These are phyloP conservation scores for Flaveria ramosissima DNA, from an alignment of 129 eudicot species.

Conservation along the genomic window DNA sequence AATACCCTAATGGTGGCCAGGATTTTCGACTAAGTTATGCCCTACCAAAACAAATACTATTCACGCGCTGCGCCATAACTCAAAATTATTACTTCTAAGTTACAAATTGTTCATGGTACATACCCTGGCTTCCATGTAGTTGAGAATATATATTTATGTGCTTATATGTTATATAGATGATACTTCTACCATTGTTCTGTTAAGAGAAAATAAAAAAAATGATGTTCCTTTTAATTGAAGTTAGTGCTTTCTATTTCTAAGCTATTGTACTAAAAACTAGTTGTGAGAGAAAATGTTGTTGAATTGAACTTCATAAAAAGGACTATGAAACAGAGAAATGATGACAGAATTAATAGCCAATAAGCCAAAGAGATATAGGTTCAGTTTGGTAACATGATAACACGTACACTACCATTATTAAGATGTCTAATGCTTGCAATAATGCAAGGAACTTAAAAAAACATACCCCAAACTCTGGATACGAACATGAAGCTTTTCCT, in stretches of 20 bases:
- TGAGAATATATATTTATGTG: not conserved
- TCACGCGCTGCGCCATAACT: not conserved
- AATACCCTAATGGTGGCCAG: not conserved
- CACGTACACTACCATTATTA: not conserved
- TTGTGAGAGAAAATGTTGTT: not conserved
- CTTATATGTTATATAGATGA: not conserved
- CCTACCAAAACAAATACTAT: not conserved
- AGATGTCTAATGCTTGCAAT: conserved; percentile 4
- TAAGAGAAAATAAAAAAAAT: not conserved
- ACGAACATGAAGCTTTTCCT: conserved; percentile 64
- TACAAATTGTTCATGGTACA: not conserved
- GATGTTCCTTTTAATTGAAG: not conserved
- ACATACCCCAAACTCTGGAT: conserved; percentile 80
- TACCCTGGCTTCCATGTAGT: conserved; percentile 3
- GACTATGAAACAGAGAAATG: not conserved
- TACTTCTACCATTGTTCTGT: not conserved
- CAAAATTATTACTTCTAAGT: not conserved
- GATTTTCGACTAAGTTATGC: conserved; percentile 8
- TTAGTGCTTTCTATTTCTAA: not conserved
- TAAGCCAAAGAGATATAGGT: not conserved
- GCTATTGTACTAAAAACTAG: not conserved
- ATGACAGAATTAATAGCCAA: not conserved
- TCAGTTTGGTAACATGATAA: not conserved
- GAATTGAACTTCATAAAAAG: not conserved
- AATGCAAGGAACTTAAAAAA: conserved; percentile 1